Base-by-base conservation (phyloP, 2,329 filamentous ascomycete species). In the Phaeosphaeriaceae sp. region DNA sequence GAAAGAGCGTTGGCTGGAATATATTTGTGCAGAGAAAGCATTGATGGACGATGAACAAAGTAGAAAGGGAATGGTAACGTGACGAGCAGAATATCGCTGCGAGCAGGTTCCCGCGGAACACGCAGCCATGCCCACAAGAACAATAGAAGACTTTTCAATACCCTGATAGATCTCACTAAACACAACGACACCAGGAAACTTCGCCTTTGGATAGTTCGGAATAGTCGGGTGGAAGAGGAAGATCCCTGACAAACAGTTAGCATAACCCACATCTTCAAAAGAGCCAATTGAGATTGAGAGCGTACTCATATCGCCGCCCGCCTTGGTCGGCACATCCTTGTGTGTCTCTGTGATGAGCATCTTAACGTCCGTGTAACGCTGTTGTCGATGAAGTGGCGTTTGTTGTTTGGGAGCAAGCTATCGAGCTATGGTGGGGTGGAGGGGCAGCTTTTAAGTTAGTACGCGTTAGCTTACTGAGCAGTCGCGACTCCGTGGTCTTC, bases 151-250 rank as follows among this genome's bases (percentile, higher is more conserved):
- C 9, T 33, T 36, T 20, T 20, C 20, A 58, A 7, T 78, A 93
- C 92, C 93, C 88, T 97, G 93, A 74, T 97, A 97, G 71, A 97
- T 97, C 80, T 97, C 93, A 68, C 90, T 93, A 76, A 96, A 97
- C 56, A 97, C 84, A 15, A 91, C 90, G 5, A 97, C 91, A 20
- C 91, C 93, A 0, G 93, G 93, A 71, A 96, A 97, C 72, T 88
- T 93, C 78, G 93, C 93, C 66, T 95, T 89, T 25, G 93, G 92
- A 74, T 96, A 96, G 59, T 90, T 89, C 0, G 92, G 86, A 65
- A 97, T 89, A 15, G 86, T 88, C 7, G 93, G 93, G 74, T 97
- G 92, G 79, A 93, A 97, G 74, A 96, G 75, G 79, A 93, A 96
- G 73, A 97, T 90, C 66, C 93, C 92, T 96, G 75, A 19, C 9